Evolutionary conservation across 352 stramenopile genomes (phyloP).

Genomic region (Phytophthora hibernalis): DNA sequence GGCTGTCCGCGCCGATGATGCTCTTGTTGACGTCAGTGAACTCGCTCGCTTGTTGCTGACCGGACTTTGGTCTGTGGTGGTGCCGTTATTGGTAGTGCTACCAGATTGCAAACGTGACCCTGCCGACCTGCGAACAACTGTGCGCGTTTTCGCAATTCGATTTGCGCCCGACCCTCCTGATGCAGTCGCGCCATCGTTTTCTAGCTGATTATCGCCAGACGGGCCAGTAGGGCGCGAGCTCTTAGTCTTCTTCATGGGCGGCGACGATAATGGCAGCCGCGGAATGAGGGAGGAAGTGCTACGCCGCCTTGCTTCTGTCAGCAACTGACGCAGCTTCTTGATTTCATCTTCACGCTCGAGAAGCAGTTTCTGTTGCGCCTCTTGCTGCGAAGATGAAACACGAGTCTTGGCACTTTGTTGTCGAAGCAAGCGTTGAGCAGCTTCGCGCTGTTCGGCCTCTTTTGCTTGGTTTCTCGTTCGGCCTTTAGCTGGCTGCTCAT

Average conservation of each 20-base stretch:
- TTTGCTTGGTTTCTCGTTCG: conserved; percentile 74
- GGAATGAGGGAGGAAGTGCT: conserved; percentile 80
- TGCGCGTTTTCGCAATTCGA: conserved; percentile 31
- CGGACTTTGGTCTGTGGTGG: conserved; percentile 27
- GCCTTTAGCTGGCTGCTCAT: conserved; percentile 72
- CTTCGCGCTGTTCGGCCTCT: conserved; percentile 74
- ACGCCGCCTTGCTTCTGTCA: conserved; percentile 76
- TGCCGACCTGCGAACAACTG: conserved; percentile 13
- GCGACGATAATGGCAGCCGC: conserved; percentile 47
- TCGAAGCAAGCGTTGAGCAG: conserved; percentile 63
- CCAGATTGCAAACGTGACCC: conserved; percentile 30
- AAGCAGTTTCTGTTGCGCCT: conserved; percentile 69
- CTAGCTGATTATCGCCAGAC: conserved; percentile 40
- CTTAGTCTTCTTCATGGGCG: conserved; percentile 56
- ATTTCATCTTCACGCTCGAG: conserved; percentile 85
- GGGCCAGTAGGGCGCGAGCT: conserved; percentile 28
- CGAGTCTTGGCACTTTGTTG: conserved; percentile 73
- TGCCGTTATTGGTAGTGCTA: conserved; percentile 20
- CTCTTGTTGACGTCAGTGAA: conserved; percentile 26
- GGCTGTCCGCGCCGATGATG: conserved; percentile 16
- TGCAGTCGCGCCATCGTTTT: conserved; percentile 34
- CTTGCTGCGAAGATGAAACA: conserved; percentile 75
- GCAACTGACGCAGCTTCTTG: conserved; percentile 73
- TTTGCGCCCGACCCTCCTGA: conserved; percentile 9
- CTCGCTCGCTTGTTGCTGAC: conserved; percentile 30